Conservation (phyloP, 352 stramenopile genomes). For the Peronospora belbahrii region DNA sequence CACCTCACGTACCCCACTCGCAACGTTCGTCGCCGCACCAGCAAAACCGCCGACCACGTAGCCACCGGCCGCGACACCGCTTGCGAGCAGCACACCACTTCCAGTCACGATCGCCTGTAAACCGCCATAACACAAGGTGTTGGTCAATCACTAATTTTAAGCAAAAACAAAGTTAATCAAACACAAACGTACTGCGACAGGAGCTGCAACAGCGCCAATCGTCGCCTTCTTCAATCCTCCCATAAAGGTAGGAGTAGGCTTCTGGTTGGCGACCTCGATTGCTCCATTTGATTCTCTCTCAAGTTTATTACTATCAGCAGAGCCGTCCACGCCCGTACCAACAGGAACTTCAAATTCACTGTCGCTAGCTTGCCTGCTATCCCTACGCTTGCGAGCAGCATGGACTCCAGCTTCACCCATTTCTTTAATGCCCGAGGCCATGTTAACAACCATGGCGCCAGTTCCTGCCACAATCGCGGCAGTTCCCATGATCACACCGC, state of each 20-base stretch:
- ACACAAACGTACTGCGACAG: constrained; percentile 52
- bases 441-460: constrained; percentile 74
- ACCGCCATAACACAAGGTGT: background rate
- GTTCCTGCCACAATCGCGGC: constrained; percentile 66
- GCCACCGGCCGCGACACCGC: constrained; percentile 62
- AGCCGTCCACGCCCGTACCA: constrained; percentile 9
- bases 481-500: constrained; percentile 80
- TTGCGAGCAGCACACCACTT: constrained; percentile 65
- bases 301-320: constrained; percentile 10
- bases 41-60: constrained; percentile 80
- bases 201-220: constrained; percentile 67
- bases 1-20: constrained; percentile 72
- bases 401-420: constrained; percentile 83
- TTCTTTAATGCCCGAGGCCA: constrained; percentile 79
- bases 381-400: constrained; percentile 52
- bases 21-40: constrained; percentile 72
- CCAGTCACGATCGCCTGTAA: constrained; percentile 65
- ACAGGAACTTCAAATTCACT: constrained; percentile 31
- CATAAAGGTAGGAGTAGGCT: constrained; percentile 73
- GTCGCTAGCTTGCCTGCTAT: constrained; percentile 35
- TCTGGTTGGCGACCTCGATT: constrained; percentile 44
- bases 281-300: constrained; percentile 17
- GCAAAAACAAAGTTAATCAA: background rate
- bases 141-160: background rate
- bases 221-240: constrained; percentile 82